Conservation (phyloP, 2,329 filamentous ascomycete genomes). For the Neoarthrinium moseri region DNA sequence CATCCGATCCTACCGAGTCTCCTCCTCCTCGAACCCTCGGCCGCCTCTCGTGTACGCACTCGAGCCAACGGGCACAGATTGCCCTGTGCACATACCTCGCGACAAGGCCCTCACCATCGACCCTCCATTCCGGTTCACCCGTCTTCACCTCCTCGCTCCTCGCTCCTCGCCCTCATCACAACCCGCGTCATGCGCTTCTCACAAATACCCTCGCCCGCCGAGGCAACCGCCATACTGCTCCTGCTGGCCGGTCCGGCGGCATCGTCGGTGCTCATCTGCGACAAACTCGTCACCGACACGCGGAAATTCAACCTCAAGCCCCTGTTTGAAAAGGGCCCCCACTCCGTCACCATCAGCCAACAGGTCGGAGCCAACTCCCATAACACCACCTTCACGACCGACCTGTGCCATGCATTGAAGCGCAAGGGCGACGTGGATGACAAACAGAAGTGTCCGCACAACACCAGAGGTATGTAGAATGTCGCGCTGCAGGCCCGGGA, state of each 20-base stretch:
- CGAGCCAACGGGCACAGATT: too few species aligned
- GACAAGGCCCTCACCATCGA: too few species aligned
- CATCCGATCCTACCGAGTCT: too few species aligned
- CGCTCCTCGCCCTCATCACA: background rate
- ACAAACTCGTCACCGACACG: conserved; percentile 56
- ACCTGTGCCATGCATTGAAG: conserved; percentile 70
- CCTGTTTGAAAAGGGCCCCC: conserved; percentile 66
- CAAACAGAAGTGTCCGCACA: conserved; percentile 63
- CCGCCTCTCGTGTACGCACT: too few species aligned
- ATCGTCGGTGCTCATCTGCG: conserved; percentile 59
- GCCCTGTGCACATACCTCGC: too few species aligned
- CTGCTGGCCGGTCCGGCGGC: conserved; percentile 34
- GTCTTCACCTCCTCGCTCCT: background rate
- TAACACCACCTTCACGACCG: conserved; percentile 81
- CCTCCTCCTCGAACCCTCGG: too few species aligned
- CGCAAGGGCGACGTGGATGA: conserved; percentile 55
- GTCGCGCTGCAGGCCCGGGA: too few species aligned
- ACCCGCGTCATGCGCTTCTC: conserved; percentile 35
- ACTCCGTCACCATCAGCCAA: conserved; percentile 62
- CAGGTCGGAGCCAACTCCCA: conserved; percentile 51
- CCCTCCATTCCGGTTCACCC: too few species aligned
- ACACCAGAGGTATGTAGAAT: conserved; percentile 68
- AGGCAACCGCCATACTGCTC: conserved; percentile 34
- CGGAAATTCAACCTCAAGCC: conserved; percentile 63
- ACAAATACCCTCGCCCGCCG: conserved; percentile 28